Evolutionary conservation across 257 asterid species (phyloP), one percentile per base, ranked within the genome.

Genomic region (Ilex asprella): DNA sequence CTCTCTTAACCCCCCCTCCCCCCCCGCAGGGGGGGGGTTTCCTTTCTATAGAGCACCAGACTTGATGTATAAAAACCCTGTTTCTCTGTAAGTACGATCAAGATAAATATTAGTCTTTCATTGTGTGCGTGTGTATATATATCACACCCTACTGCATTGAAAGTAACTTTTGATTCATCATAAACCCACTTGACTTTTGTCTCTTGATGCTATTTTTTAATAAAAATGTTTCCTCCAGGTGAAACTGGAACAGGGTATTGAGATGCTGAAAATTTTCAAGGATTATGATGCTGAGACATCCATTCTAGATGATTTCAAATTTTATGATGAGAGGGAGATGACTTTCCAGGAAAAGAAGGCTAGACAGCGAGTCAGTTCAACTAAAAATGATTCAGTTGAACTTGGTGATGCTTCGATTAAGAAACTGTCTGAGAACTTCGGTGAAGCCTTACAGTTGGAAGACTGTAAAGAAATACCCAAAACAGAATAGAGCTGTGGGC

Each of bases 311-410:
- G 99, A 93, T 83, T 93, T 93, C 78, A 78, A 73, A 53, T 89
- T 78, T 55, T 93, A 93, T 60, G 92, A 93, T 69, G 97, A 93
- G 71, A 80, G 90, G 61, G 97, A 93, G 82, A 93, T 84, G 73
- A 59, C 85, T 70, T 62, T 81, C 71, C 69, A 72, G 63, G 97
- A 84, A 70, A 85, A 86, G 87, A 93, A 87, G 88, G 82, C 87
- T 39, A 93, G 88, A 73, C 92, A 87, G 59, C 82, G 84, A 63
- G 69, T 79, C 61, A 73, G 66, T 66, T 60, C 79, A 58, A 58
- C 79, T 50, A 85, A 80, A 71, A 78, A 65, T 58, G 57, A 84
- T n/a, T 39, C 76, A 31, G 72, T 72, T 57, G 47, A 85, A 56
- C 65, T 67, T 70, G 65, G 83, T 71, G 66, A 81, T 52, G 96